Evolutionary conservation across 768 basidiomycete species (phyloP).

Genomic region (Tremella yokohamensis): DNA sequence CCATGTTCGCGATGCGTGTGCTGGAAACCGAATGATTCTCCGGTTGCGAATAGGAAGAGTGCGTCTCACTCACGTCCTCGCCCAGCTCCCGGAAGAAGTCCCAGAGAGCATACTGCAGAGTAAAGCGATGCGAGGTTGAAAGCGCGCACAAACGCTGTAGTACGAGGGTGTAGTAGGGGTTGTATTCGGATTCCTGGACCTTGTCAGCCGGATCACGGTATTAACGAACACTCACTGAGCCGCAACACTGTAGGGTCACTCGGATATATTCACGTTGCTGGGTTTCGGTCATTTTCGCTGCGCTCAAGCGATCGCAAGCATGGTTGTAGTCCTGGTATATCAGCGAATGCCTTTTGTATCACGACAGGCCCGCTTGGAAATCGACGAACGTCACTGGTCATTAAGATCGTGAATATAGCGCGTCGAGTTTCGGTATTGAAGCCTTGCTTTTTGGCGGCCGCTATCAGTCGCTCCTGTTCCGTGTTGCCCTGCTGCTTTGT

Average conservation of each 20-base stretch:
- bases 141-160: constrained; percentile 72
- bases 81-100: constrained; percentile 91
- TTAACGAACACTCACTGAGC: constrained; percentile 33
- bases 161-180: constrained; percentile 91
- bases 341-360: no score
- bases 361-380: not conserved
- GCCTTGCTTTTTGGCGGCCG: constrained; percentile 87
- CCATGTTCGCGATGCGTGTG: constrained; percentile 65
- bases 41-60: constrained; percentile 27
- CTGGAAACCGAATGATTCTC: constrained; percentile 23
- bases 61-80: constrained; percentile 58
- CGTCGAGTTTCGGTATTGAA: constrained; percentile 97
- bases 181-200: constrained; percentile 78
- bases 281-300: constrained; percentile 75
- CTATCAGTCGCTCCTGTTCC: constrained; percentile 56
- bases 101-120: constrained; percentile 92
- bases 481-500: constrained; percentile 41
- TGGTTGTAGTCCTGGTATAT: constrained; percentile 81
- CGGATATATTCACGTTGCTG: constrained; percentile 95
- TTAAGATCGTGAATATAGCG: constrained; percentile 85
- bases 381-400: constrained; percentile 78
- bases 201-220: not conserved
- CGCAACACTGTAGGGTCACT: constrained; percentile 82
- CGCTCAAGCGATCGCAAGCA: constrained; percentile 82
- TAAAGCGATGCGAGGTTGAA: constrained; percentile 83